Evolutionary conservation across 805 yeast species (phyloP).

Genomic region (Myxozyma nipponensis): DNA sequence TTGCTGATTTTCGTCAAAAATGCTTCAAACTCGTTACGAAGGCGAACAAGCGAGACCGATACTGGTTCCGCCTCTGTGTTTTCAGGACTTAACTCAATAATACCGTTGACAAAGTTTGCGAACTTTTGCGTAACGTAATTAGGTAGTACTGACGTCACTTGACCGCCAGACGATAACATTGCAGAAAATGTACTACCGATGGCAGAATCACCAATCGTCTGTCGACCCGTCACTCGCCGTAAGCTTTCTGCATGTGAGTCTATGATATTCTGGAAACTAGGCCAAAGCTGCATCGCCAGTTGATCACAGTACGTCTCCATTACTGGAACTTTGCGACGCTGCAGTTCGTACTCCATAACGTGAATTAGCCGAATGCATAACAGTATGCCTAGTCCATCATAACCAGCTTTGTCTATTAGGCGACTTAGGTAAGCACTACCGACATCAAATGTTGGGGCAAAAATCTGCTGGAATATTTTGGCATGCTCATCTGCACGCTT

Average conservation of each 20-base stretch:
- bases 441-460: slow-evolving; percentile 49
- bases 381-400: slow-evolving; percentile 75
- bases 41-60: slow-evolving; percentile 59
- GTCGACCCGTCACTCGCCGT: slow-evolving; percentile 39
- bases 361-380: slow-evolving; percentile 71
- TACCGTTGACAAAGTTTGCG: slow-evolving; percentile 65
- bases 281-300: slow-evolving; percentile 74
- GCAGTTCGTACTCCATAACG: slow-evolving; percentile 58
- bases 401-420: slow-evolving; percentile 37
- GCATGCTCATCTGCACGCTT: slow-evolving; percentile 26
- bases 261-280: slow-evolving; percentile 69
- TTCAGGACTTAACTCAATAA: slow-evolving; percentile 52
- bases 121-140: slow-evolving; percentile 74
- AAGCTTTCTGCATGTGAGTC: slow-evolving; percentile 74
- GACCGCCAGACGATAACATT: neutral
- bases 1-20: slow-evolving; percentile 66
- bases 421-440: slow-evolving; percentile 49
- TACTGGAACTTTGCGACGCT: slow-evolving; percentile 65
- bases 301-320: slow-evolving; percentile 66
- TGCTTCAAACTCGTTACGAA: slow-evolving; percentile 77
- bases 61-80: slow-evolving; percentile 61
- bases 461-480: slow-evolving; percentile 44
- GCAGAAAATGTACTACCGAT: slow-evolving; percentile 34
- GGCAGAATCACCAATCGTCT: slow-evolving; percentile 24
- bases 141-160: slow-evolving; percentile 42